phyloP scores from a whole-genome alignment of 169 alveolate genomes.

The Theileria equi region DNA sequence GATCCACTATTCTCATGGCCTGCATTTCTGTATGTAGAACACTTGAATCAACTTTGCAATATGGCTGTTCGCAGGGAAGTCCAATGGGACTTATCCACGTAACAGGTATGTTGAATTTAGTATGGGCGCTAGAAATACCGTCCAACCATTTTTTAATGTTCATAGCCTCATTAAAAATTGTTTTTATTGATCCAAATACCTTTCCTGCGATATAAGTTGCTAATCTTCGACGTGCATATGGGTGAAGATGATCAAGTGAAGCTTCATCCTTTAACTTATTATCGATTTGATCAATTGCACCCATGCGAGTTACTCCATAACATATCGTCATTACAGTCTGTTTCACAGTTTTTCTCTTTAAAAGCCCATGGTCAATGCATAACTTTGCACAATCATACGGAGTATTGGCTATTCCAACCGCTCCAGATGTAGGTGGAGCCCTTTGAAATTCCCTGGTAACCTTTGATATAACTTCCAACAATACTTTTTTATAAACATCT shows the following conservation, averaged over 20 bases:
- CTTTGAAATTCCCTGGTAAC: conserved; percentile 50
- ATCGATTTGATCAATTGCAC: conserved; percentile 81
- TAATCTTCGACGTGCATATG: conserved; percentile 41
- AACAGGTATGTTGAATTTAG: conserved; percentile 87
- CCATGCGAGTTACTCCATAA: conserved; percentile 95
- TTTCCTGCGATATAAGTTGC: conserved; percentile 83
- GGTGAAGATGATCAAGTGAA: conserved; percentile 46
- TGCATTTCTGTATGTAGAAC: conserved; percentile 83
- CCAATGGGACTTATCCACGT: conserved; percentile 94
- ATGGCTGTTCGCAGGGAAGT: conserved; percentile 93
- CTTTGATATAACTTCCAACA: conserved; percentile 68
- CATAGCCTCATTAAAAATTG: conserved; percentile 91
- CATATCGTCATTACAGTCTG: conserved; percentile 99
- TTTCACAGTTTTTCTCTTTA: conserved; percentile 90
- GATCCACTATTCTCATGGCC: conserved; percentile 75
- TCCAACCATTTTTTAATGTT: conserved; percentile 92
- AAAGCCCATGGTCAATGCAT: conserved; percentile 74
- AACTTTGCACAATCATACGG: conserved; percentile 18
- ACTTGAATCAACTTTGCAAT: conserved; percentile 76
- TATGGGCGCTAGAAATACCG: conserved; percentile 85
- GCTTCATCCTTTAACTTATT: conserved; percentile 48
- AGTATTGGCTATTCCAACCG: background rate
- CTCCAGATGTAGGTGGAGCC: background rate
- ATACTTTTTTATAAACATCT: conserved; percentile 92
- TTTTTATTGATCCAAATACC: conserved; percentile 89